A percentile compares a stretch with the other conserved stretches of the same genome.
These are phyloP conservation scores for Trametes maxima DNA, from an alignment of 768 basidiomycete species.

Conservation along the genomic window DNA sequence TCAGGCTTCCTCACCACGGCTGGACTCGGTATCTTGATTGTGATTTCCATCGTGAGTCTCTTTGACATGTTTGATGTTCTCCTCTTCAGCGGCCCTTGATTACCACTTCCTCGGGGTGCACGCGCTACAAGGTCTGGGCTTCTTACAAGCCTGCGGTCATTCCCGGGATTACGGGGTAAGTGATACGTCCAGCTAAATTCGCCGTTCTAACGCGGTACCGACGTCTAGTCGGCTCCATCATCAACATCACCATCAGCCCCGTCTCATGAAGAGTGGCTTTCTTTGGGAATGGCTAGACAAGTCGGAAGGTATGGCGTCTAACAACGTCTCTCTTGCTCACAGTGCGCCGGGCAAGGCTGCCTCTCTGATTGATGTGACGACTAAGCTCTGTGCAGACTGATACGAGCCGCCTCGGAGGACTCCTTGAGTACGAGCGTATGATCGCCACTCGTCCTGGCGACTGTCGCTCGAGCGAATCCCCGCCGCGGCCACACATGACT, in stretches of 20 bases:
- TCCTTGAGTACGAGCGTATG: background rate
- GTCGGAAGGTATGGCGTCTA: background rate
- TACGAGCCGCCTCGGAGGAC: background rate
- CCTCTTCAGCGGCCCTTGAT: background rate
- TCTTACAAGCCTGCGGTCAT: background rate
- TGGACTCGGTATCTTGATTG: slow-evolving; percentile 1
- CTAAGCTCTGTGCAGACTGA: background rate
- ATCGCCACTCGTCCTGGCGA: slow-evolving; percentile 4
- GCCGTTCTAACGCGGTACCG: too few species aligned
- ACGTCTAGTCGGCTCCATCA: too few species aligned
- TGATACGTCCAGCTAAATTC: background rate
- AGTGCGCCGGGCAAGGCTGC: background rate
- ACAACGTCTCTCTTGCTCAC: background rate
- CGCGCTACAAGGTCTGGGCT: background rate
- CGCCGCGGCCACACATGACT: slow-evolving; percentile 2
- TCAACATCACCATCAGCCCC: too few species aligned
- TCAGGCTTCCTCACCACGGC: background rate
- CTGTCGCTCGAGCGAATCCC: background rate
- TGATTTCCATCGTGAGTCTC: slow-evolving; percentile 5
- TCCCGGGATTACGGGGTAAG: background rate
- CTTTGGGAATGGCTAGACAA: background rate
- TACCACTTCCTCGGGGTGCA: background rate
- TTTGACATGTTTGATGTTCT: slow-evolving; percentile 12
- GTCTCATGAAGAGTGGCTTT: too few species aligned
- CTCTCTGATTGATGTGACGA: background rate